Base-by-base conservation (phyloP, 345 rosid species). In the Trapa incisa region DNA sequence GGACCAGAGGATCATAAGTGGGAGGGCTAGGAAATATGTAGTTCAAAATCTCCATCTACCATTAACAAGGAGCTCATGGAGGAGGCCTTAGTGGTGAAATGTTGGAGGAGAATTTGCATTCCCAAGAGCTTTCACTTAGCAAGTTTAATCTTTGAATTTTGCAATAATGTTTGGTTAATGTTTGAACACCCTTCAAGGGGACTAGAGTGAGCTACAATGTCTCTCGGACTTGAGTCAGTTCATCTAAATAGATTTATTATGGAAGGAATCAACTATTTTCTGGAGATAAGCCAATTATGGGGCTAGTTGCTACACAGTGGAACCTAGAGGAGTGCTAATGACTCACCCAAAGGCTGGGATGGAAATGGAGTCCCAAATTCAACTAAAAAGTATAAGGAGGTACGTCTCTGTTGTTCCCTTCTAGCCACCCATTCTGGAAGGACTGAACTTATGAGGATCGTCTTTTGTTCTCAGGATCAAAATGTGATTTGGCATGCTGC, bases 401-500 rank as follows among this genome's bases (percentile, higher is more conserved):
- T 93, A 77, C 52, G n/a, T 56, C 43, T 41, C 6, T 17, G 36
- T 48, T 3, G 41, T 22, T 53, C 52, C 53, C 42, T 67, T 58
- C 9, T 6, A 12, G 33, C n/a, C 2, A 0, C 0, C 17, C 29
- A 22, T 22, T 22, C 29, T 22, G 1, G 12, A 5, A 13, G 38
- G 12, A 38, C 45, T 56, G 32, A 29, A n/a, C 42, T 13, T 29
- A 68, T 22, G 29, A 22, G 29, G 29, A 41, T 48, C 47, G 6
- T 54, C 61, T 68, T 73, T 67, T 68, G 54, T 67, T 72, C 67
- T 73, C 86, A 95, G 99, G 96, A 91, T 74, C 97, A 95, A 72
- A 94, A 87, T 76, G 99, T 91, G 32, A 87, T 89, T 67, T 94
- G 97, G 96, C 99, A 95, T 73, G 99, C 97, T 15, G 89, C 99